Percentiles rank a stretch among this genome's conserved stretches.
phyloP scores from a whole-genome alignment of 78 protist genomes.

The slime mould (Dictyostelium discoideum) region dicty_2.7 NC_007091.3:1805001-1805500 shows the following conservation, averaged over 20 bases:
- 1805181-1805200: neutral
- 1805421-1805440: constrained; percentile 38
- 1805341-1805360: constrained; percentile 56
- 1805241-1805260: neutral
- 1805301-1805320: neutral
- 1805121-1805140: neutral
- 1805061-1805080: constrained; percentile 32
- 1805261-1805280: neutral
- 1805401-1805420: constrained; percentile 42
- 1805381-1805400: constrained; percentile 4
- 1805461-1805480: constrained; percentile 27
- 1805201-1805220: neutral
- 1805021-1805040: constrained; percentile 41
- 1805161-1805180: constrained; percentile 4
- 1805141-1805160: neutral
- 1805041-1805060: constrained; percentile 30
- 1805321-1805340: constrained; percentile 59
- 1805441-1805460: constrained; percentile 49
- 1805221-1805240: neutral
- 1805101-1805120: constrained; percentile 27
- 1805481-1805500: constrained; percentile 44
- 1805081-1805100: constrained; percentile 75
- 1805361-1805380: constrained; percentile 33
- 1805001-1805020: constrained; percentile 69
- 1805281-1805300: neutral